Percentiles rank a stretch among this genome's conserved stretches.
Conservation (phyloP, 345 rosid species). For the Ceriops decandra region DNA sequence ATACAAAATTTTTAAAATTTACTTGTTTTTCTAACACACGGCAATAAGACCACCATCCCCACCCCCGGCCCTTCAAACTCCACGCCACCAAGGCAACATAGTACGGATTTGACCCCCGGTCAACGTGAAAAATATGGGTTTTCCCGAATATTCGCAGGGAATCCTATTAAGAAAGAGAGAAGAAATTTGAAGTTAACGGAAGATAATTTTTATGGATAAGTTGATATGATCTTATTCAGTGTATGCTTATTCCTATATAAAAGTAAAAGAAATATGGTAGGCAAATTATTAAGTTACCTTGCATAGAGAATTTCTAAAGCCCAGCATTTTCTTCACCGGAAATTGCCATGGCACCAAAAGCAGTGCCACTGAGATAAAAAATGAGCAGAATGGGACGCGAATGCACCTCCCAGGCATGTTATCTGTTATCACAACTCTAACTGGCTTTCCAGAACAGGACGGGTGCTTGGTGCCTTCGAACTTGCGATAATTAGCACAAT, state of each 20-base stretch:
- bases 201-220: too few relatives aligned
- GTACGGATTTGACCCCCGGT: conserved; percentile 39
- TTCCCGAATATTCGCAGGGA: conserved; percentile 36
- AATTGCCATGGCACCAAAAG: conserved; percentile 47
- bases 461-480: conserved; percentile 38
- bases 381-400: conserved; percentile 36
- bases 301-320: conserved; percentile 31
- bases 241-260: too few relatives aligned
- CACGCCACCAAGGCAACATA: conserved; percentile 37
- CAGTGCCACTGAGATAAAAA: conserved; percentile 51
- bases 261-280: too few relatives aligned
- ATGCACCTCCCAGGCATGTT: conserved; percentile 39
- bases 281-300: conserved; percentile 12
- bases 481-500: conserved; percentile 14
- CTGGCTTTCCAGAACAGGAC: conserved; percentile 41
- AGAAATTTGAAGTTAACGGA: too few relatives aligned
- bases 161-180: conserved; percentile 20
- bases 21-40: too few relatives aligned
- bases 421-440: conserved; percentile 47
- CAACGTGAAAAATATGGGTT: conserved; percentile 37
- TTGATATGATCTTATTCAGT: too few relatives aligned
- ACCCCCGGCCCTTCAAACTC: conserved; percentile 26
- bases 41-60: conserved; percentile 46
- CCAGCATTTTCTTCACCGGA: conserved; percentile 44
- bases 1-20: too few relatives aligned